Conservation (phyloP, 345 rosid genomes). For the Euclidium syriacum region DNA sequence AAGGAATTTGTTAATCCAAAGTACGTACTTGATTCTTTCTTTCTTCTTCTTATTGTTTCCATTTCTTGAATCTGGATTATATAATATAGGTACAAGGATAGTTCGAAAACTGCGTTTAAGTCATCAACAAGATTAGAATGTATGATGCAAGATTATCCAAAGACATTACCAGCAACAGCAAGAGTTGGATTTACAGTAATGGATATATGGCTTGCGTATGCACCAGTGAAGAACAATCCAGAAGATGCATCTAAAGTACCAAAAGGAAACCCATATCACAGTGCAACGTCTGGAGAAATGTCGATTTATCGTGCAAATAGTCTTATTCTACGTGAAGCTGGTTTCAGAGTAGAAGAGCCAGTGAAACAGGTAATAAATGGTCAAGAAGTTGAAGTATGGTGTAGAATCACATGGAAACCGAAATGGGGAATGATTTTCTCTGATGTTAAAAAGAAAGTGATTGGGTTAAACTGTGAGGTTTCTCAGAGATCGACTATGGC, state of each 20-base stretch:
- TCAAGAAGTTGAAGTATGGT: constrained; percentile 96
- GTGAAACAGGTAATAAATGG: constrained; percentile 57
- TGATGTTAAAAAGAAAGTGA: constrained; percentile 61
- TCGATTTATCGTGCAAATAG: constrained; percentile 74
- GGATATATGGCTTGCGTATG: constrained; percentile 89
- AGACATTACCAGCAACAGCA: constrained; percentile 82
- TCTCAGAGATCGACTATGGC: constrained; percentile 72
- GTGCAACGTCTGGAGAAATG: constrained; percentile 97
- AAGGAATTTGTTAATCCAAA: constrained; percentile 99
- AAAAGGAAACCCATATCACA: constrained; percentile 88
- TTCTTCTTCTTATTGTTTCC: too few relatives aligned
- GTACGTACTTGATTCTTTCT: too few relatives aligned
- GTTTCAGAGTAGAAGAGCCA: constrained; percentile 68
- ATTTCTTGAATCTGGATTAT: too few relatives aligned
- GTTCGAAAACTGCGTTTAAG: constrained; percentile 76
- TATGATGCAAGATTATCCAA: constrained; percentile 99
- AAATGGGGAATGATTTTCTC: constrained; percentile 82
- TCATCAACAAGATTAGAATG: constrained; percentile 95
- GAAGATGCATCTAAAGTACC: constrained; percentile 97
- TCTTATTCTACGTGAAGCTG: constrained; percentile 76
- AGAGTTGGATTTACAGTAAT: constrained; percentile 93
- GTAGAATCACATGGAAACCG: constrained; percentile 78
- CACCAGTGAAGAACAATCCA: constrained; percentile 91
- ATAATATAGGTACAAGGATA: too few relatives aligned
- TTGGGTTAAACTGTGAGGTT: constrained; percentile 50